Evolutionary conservation across 345 rosid species (phyloP).

Genomic region (Psidium guajava): DNA sequence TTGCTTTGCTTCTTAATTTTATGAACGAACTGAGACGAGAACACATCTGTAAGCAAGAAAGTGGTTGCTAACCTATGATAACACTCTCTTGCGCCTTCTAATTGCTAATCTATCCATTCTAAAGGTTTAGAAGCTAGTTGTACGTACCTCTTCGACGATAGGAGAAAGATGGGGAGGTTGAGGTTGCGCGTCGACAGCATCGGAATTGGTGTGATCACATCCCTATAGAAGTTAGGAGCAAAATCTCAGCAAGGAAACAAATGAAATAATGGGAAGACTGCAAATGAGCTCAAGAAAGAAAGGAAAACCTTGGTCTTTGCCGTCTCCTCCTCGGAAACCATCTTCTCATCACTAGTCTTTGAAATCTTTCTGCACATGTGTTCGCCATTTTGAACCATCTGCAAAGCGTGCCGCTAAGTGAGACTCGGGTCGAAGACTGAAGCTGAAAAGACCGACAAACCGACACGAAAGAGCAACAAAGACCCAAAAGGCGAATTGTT

Average conservation of each 20-base stretch:
- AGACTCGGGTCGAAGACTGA: background rate
- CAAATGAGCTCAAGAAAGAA: background rate
- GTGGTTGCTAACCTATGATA: background rate
- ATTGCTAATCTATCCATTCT: background rate
- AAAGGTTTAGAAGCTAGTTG: background rate
- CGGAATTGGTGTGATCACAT: background rate
- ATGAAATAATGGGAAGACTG: background rate
- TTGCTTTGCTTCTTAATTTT: background rate
- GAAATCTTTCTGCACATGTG: constrained; percentile 45
- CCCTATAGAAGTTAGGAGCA: background rate
- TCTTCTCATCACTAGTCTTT: constrained; percentile 28
- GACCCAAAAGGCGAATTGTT: background rate
- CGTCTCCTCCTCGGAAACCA: constrained; percentile 33
- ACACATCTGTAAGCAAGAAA: background rate
- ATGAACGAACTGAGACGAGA: background rate
- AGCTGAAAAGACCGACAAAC: background rate
- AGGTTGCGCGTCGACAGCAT: background rate
- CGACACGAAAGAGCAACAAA: background rate
- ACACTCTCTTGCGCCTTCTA: background rate
- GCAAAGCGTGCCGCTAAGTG: background rate
- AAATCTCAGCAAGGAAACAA: background rate
- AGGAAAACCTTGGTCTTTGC: constrained; percentile 25
- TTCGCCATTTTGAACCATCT: constrained; percentile 69
- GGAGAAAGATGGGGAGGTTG: constrained; percentile 16
- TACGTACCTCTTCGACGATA: constrained; percentile 28